Evolutionary conservation across 2,329 filamentous ascomycete species (phyloP), one percentile per base, ranked within the genome.

Genomic region (Neofusicoccum umdonicola): DNA sequence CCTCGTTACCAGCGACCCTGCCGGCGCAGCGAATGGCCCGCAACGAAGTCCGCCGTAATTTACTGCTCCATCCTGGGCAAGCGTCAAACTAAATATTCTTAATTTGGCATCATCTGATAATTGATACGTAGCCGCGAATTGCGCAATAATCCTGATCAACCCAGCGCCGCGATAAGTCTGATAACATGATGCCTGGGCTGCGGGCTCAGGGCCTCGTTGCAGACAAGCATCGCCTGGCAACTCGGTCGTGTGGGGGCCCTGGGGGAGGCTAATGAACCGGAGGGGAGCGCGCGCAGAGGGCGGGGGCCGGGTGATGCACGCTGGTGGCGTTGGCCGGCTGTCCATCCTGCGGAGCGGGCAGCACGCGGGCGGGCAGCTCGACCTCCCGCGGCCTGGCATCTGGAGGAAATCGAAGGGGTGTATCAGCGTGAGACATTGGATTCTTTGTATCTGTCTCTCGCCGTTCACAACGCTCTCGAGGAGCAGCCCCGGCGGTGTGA

Each of bases 81-180:
- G 47, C 47, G 47, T 50, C 47, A 15, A 42, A 34, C 54, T 45
- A 57, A 45, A 12, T 17, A 42, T 57, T 42, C 54, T 57, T 45
- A 57, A 42, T 57, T 57, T 57, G 54, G 54, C 39, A 57, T 57
- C 54, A 57, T 57, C 54, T 57, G 54, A 57, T 57, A 57, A 45
- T 57, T 57, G 54, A 57, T 57, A 57, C 54, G 54, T 57, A 57
- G 54, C 54, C 54, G 54, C 54, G 15, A 27, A 57, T 57, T 44
- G 54, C 54, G 54, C 54, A 57, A 57, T 57, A 44, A 44, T 57
- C 54, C 54, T 12, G 54, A 27, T 8, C 54, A 44, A 34, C 8
- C 54, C 22, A 37, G 48, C 11, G 13, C 6, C 22, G 12, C 13
- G n/a, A 44, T 44, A 31, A 31, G 19, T 34, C 31, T 39, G 51